These are phyloP conservation scores for Moniliophthora roreri DNA, from an alignment of 1,284 basidiomycete genomes.

Conservation along the genomic window DNA sequence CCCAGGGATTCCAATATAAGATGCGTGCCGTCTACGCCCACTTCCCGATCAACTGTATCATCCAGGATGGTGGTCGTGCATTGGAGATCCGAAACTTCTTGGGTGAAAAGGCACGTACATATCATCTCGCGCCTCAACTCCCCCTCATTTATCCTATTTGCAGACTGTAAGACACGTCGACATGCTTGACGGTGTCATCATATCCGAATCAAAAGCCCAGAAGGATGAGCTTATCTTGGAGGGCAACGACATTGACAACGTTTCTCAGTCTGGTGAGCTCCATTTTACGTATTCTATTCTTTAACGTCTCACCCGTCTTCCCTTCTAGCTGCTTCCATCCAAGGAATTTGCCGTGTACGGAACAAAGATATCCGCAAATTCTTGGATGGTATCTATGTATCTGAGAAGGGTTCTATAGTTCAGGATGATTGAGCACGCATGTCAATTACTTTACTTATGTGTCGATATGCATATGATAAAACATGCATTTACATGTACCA, in stretches of 20 bases:
- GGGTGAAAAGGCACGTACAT: conserved; percentile 78
- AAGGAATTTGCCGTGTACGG: conserved; percentile 91
- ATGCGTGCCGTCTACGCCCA: conserved; percentile 99
- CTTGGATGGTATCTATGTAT: conserved; percentile 92
- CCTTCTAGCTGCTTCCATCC: conserved; percentile 84
- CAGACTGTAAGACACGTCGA: conserved; percentile 91
- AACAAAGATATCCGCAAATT: conserved; percentile 99
- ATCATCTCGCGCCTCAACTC: neutral
- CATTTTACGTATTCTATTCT: neutral
- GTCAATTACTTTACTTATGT: conserved; percentile 21
- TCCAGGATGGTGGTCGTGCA: conserved; percentile 76
- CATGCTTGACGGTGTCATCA: conserved; percentile 89
- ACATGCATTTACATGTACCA: neutral
- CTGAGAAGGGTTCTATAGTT: conserved; percentile 72
- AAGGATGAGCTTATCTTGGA: conserved; percentile 96
- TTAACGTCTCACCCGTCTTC: conserved; percentile 8
- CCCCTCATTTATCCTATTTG: conserved; percentile 3
- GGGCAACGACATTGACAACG: conserved; percentile 94
- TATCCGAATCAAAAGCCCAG: conserved; percentile 90
- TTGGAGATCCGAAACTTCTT: conserved; percentile 99
- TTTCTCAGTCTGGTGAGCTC: conserved; percentile 85
- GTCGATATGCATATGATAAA: neutral
- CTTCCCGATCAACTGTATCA: conserved; percentile 99
- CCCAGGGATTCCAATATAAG: conserved; percentile 98
- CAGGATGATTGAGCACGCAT: conserved; percentile 37